Evolutionary conservation across 176 grass and related monocot species (phyloP), one percentile per base, ranked within the genome.

Genomic region (Thinopyrum elongatum): DNA sequence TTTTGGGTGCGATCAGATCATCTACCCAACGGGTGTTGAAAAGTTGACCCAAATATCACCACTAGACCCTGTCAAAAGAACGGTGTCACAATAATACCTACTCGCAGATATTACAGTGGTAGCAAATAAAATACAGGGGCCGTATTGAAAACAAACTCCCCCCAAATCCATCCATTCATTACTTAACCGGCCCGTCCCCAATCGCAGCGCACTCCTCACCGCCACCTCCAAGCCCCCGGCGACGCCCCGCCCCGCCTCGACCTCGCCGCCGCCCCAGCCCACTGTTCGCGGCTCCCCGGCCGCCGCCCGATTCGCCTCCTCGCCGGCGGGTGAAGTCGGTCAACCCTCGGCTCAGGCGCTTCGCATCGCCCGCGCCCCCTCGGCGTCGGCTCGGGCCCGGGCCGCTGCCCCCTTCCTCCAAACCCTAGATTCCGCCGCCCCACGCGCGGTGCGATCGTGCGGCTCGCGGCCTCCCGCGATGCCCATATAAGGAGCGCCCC

Each of bases 401-500:
- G 17, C 65, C 42, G 61, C 47, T 59, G 10, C 42, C 71, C 0
- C 49, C 47, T 64, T 27, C 13, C 42, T 76, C 7, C 49, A 55
- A 91, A 77, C 80, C 82, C 79, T 78, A 83, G 80, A 58, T 81
- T 68, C 12, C 38, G 47, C 74, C 83, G 34, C 26, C 70, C 30
- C 46, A 5, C 76, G 34, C 74, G 22, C 60, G 41, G 64, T 23
- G 10, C 29, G 11, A 67, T 85, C 42, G 42, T 79, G 80, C n/a
- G 73, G 27, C 44, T 59, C 69, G 30, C 53, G 65, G 26, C 62
- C 5, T 83, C 64, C 82, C 19, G 14, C 51, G 16, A 73, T 81
- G 46, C 23, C 71, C 72, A 42, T 77, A 14, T 92, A 70, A 70
- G 76, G 17, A 78, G 28, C 9, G 0, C 26, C 17, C 2, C 70